These are phyloP conservation scores for Echinosophora koreensis DNA, from an alignment of 306 rosid species.

Conservation along the genomic window DNA sequence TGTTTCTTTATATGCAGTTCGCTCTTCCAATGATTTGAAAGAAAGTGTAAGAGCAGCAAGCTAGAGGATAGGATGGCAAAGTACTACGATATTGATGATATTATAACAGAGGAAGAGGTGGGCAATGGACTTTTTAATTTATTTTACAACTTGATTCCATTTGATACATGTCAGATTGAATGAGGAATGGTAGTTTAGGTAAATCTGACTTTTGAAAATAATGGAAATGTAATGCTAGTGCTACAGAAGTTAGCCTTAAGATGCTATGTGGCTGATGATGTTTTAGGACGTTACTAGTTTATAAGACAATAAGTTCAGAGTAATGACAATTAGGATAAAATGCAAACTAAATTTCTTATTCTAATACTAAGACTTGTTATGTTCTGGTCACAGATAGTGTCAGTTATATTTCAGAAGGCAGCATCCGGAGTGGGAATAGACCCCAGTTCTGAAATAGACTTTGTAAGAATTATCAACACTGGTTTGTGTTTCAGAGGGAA, in stretches of 20 bases:
- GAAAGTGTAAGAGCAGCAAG: slow-evolving; percentile 41
- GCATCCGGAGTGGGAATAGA: slow-evolving; percentile 90
- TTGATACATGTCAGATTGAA: slow-evolving; percentile 27
- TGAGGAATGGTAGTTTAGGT: slow-evolving; percentile 12
- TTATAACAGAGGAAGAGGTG: slow-evolving; percentile 87
- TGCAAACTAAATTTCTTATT: slow-evolving; percentile 35
- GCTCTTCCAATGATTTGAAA: slow-evolving; percentile 47
- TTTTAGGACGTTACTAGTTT: slow-evolving; percentile 24
- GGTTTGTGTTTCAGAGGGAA: slow-evolving; percentile 28
- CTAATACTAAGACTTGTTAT: slow-evolving; percentile 35
- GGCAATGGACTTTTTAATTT: slow-evolving; percentile 6
- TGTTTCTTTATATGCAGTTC: slow-evolving; percentile 24
- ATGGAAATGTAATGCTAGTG: background rate
- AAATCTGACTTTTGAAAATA: slow-evolving; percentile 18
- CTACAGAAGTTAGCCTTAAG: slow-evolving; percentile 27
- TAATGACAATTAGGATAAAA: slow-evolving; percentile 1
- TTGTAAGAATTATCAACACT: slow-evolving; percentile 62
- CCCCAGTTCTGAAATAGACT: slow-evolving; percentile 78
- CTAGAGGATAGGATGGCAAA: slow-evolving; percentile 59
- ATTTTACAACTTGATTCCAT: background rate
- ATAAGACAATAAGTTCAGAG: slow-evolving; percentile 24
- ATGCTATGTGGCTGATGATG: slow-evolving; percentile 5
- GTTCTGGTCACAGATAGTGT: slow-evolving; percentile 62
- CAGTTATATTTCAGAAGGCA: slow-evolving; percentile 75
- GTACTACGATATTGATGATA: slow-evolving; percentile 88